phyloP scores from a whole-genome alignment of 352 stramenopile species.

The Globisporangium nagaii region DNA sequence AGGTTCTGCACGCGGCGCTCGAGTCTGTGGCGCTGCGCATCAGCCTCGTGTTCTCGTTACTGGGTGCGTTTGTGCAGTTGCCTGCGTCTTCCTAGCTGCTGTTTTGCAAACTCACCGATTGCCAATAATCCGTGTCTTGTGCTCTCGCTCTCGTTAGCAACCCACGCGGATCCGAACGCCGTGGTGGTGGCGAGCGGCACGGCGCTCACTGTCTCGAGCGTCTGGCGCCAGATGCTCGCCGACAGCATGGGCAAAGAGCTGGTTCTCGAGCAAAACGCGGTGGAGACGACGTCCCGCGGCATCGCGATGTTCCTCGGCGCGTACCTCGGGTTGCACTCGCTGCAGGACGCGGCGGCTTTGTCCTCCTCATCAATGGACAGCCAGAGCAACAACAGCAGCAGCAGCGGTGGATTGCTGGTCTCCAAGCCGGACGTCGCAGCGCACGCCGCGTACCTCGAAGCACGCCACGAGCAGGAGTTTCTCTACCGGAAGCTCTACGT shows the following conservation, averaged over 20 bases:
- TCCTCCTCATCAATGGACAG: neutral
- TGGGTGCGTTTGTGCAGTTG: slow-evolving; percentile 33
- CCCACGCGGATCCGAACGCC: slow-evolving; percentile 38
- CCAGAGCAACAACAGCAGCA: neutral
- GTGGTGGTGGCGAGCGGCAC: slow-evolving; percentile 75
- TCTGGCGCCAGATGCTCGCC: slow-evolving; percentile 87
- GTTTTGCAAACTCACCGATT: neutral
- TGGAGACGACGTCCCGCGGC: slow-evolving; percentile 81
- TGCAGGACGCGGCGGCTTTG: slow-evolving; percentile 33
- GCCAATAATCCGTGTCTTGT: neutral
- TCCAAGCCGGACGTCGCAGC: slow-evolving; percentile 36
- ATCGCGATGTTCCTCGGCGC: slow-evolving; percentile 68
- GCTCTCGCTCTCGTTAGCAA: slow-evolving; percentile 10
- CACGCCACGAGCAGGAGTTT: slow-evolving; percentile 59
- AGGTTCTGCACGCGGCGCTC: slow-evolving; percentile 88
- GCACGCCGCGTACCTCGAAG: slow-evolving; percentile 56
- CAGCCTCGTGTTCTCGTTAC: slow-evolving; percentile 72
- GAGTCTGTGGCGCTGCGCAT: slow-evolving; percentile 91
- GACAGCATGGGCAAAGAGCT: slow-evolving; percentile 76
- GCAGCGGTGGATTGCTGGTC: slow-evolving; percentile 19
- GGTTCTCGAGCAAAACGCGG: slow-evolving; percentile 49
- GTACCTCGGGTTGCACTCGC: slow-evolving; percentile 51
- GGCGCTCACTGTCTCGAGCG: slow-evolving; percentile 64
- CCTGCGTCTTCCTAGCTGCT: neutral
- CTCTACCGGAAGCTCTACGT: slow-evolving; percentile 72